Evolutionary conservation across 176 grass and related monocot genomes (phyloP).

Genomic region (Aegilops sharonensis): DNA sequence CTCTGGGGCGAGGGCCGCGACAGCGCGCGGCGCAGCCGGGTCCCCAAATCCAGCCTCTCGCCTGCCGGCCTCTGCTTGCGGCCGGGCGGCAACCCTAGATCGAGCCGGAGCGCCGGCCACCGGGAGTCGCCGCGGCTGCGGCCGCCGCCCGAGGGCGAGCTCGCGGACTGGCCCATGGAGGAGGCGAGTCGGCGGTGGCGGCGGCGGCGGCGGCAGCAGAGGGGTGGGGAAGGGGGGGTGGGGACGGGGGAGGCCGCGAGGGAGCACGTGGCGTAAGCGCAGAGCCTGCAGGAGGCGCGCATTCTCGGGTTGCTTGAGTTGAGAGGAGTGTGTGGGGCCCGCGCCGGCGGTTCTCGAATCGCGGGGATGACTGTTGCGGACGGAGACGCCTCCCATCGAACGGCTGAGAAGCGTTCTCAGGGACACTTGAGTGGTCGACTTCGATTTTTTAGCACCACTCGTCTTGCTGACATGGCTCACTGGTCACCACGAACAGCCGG

Average conservation of each 20-base stretch:
- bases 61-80: constrained; percentile 16
- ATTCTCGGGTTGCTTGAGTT: constrained; percentile 4
- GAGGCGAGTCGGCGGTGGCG: not conserved
- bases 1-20: constrained; percentile 5
- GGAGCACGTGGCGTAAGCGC: constrained; percentile 31
- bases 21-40: constrained; percentile 31
- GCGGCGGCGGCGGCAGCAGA: not conserved
- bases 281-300: constrained; percentile 36
- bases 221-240: not conserved
- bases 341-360: constrained; percentile 25
- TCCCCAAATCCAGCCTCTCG: constrained; percentile 14
- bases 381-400: not conserved
- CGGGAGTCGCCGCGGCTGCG: not conserved
- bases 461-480: no score
- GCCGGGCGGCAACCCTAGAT: constrained; percentile 23
- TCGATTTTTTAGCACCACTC: no score
- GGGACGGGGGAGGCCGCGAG: not conserved
- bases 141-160: not conserved
- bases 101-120: constrained; percentile 22
- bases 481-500: no score
- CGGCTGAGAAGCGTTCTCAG: no score
- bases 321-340: not conserved
- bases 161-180: constrained; percentile 24
- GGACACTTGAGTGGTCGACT: no score
- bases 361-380: not conserved